Evolutionary conservation across 208 protist species (phyloP), one percentile per base, ranked within the genome.

Genomic region (Tritrichomonas foetus): DNA sequence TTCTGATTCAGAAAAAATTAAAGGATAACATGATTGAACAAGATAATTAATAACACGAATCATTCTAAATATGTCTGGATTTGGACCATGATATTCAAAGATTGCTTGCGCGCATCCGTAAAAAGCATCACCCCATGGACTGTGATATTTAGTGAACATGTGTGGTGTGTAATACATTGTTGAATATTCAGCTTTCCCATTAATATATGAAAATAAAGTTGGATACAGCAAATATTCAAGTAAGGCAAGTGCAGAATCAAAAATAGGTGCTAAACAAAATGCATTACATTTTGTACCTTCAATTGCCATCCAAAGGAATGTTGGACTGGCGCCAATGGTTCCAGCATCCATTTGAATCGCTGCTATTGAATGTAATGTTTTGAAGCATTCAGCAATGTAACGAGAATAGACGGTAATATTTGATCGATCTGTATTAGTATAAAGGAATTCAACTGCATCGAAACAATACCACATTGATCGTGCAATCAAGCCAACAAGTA

Each of bases 101-200:
- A 89, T 89, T 20, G 33, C 53, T 57, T 57, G 44, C 8, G 44
- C 44, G 47, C 41, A 89, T 5, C 78, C 78, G 33, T 44, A 2
- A 47, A 89, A 89, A 47, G 41, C 0, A 27, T 53, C 47, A 1
- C 41, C 41, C 78, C 78, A 89, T 20, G 41, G 41, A 57, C 44
- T 89, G 22, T 89, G 78, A 47, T 44, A 89, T 50, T 89, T 89
- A 20, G n/a, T 44, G 27, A 89, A 89, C 36, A 47, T 89, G 47
- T 39, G 53, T 5, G 30, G 5, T 3, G 78, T 57, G 30, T 53
- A 89, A 20, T 89, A 47, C 1, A 33, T 89, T 89, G n/a, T 27
- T 57, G 33, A 47, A 39, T 50, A 82, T 3, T 82, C 33, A 8
- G 33, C 20, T 25, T 82, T 30, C 14, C 41, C 74, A n/a, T 30